Conservation (phyloP, 1,284 basidiomycete species). For the Phenoliferia sp. region DNA sequence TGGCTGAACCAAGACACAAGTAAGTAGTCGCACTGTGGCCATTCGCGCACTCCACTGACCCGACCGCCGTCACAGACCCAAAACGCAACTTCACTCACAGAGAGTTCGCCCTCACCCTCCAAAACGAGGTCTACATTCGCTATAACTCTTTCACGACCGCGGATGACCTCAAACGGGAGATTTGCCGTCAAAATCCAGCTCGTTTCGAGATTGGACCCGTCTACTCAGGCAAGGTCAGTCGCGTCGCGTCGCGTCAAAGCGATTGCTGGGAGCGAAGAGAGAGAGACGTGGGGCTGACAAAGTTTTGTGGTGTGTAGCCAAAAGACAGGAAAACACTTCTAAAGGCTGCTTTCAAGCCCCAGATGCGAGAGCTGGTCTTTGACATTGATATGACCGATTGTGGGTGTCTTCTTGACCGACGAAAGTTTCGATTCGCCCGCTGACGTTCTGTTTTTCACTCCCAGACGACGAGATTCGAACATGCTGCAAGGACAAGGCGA, state of each 20-base stretch:
- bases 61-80: constrained; percentile 42
- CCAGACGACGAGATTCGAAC: constrained; percentile 82
- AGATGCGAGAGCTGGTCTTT: constrained; percentile 89
- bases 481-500: constrained; percentile 86
- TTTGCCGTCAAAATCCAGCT: constrained; percentile 72
- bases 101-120: constrained; percentile 95
- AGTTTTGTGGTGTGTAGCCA: constrained; percentile 53
- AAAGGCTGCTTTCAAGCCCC: constrained; percentile 67
- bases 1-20: constrained; percentile 92
- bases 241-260: not conserved
- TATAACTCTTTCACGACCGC: constrained; percentile 84
- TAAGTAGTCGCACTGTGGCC: not conserved
- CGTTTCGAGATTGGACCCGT: constrained; percentile 97
- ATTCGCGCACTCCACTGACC: not conserved
- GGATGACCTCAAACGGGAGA: constrained; percentile 90
- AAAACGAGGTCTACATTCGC: constrained; percentile 85
- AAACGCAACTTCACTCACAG: constrained; percentile 76
- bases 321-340: constrained; percentile 83
- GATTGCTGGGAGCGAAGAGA: not conserved
- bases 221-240: constrained; percentile 71
- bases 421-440: not conserved
- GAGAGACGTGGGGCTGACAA: constrained; percentile 12
- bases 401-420: not conserved
- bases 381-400: constrained; percentile 99
- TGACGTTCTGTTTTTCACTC: not conserved